These are phyloP conservation scores for Phlebopus sp. DNA, from an alignment of 1,284 basidiomycete genomes.

Conservation along the genomic window DNA sequence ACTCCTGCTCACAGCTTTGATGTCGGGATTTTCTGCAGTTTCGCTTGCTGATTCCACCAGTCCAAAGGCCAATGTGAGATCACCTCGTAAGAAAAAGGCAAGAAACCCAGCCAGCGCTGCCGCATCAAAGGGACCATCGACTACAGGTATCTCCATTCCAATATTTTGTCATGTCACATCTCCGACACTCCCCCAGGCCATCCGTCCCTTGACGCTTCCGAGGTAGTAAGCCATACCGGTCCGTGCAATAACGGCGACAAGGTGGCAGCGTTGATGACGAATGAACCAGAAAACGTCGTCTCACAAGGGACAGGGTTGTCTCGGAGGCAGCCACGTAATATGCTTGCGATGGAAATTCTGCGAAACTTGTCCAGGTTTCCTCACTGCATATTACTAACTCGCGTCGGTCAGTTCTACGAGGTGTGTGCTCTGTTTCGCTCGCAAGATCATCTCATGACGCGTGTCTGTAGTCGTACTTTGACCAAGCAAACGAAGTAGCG, in stretches of 20 bases:
- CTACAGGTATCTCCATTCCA: neutral
- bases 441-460: conserved; percentile 9
- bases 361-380: conserved; percentile 76
- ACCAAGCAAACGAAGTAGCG: conserved; percentile 81
- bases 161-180: neutral
- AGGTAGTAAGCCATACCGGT: conserved; percentile 1
- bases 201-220: neutral
- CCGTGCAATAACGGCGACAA: conserved; percentile 22
- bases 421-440: conserved; percentile 39
- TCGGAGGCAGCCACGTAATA: conserved; percentile 41
- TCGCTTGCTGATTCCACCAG: too few relatives aligned
- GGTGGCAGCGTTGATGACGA: conserved; percentile 3
- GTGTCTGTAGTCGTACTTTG: conserved; percentile 79
- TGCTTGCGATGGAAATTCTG: conserved; percentile 68
- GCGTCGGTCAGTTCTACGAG: conserved; percentile 95
- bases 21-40: too few relatives aligned
- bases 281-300: neutral
- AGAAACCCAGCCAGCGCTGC: neutral
- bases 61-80: too few relatives aligned
- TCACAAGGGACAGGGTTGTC: neutral
- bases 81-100: too few relatives aligned
- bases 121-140: neutral
- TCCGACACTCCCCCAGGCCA: neutral
- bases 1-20: too few relatives aligned
- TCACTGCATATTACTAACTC: conserved; percentile 85